These are phyloP conservation scores for Dillenia suffruticosa DNA, from an alignment of 164 flowering plant species.

Conservation along the genomic window DNA sequence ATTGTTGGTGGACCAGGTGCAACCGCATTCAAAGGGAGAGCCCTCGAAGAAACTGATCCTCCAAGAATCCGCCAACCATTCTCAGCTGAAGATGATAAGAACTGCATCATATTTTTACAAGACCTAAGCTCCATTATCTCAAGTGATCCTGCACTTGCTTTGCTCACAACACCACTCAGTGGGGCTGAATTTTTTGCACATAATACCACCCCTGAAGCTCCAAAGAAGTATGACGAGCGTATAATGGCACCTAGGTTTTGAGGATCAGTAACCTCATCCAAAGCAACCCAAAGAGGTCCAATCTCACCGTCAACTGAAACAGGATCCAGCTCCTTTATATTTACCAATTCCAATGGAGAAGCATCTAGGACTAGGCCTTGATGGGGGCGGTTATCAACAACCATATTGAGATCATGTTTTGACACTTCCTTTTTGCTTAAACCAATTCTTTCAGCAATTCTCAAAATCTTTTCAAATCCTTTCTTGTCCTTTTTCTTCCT, in stretches of 20 bases:
- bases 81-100: conserved; percentile 65
- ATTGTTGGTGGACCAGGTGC: conserved; percentile 72
- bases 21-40: conserved; percentile 68
- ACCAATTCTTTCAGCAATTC: conserved; percentile 62
- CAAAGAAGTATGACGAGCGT: conserved; percentile 92
- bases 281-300: conserved; percentile 79
- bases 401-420: conserved; percentile 96
- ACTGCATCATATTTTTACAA: conserved; percentile 99
- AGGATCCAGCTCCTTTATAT: conserved; percentile 62
- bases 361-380: conserved; percentile 93
- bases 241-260: conserved; percentile 94
- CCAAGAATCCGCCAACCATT: conserved; percentile 98
- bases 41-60: conserved; percentile 74
- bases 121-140: conserved; percentile 85
- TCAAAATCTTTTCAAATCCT: conserved; percentile 72
- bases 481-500: conserved; percentile 93
- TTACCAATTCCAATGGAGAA: conserved; percentile 87
- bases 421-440: conserved; percentile 53
- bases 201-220: conserved; percentile 85
- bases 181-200: conserved; percentile 99
- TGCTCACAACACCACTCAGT: conserved; percentile 95
- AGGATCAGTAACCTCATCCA: conserved; percentile 96
- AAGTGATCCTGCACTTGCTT: conserved; percentile 97
- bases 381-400: conserved; percentile 82
- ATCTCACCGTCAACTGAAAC: conserved; percentile 42